Evolutionary conservation across 768 basidiomycete genomes (phyloP).

Genomic region (Auricularia auricula-judae): DNA sequence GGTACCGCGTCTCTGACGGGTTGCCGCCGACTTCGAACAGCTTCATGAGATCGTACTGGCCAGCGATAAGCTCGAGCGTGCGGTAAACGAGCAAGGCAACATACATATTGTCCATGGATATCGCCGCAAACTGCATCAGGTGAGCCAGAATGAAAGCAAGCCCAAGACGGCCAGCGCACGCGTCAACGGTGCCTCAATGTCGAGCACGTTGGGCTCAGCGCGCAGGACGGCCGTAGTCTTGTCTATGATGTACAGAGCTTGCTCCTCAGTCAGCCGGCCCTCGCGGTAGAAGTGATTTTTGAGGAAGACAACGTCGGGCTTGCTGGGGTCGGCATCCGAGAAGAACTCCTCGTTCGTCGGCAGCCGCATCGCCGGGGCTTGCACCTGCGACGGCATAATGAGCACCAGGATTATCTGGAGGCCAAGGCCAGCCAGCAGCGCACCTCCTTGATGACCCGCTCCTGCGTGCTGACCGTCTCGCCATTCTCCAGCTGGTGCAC

Average conservation of each 20-base stretch:
- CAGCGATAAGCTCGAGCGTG: slow-evolving; percentile 5
- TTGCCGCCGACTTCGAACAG: slow-evolving; percentile 89
- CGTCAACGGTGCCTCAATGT: slow-evolving; percentile 96
- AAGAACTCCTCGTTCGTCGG: slow-evolving; percentile 95
- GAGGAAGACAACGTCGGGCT: slow-evolving; percentile 91
- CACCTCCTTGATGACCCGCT: slow-evolving; percentile 94
- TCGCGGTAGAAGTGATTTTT: slow-evolving; percentile 99
- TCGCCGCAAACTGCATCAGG: slow-evolving; percentile 78
- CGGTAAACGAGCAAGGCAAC: slow-evolving; percentile 18
- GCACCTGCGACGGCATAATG: slow-evolving; percentile 46
- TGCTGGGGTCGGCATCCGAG: slow-evolving; percentile 68
- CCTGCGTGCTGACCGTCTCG: slow-evolving; percentile 80
- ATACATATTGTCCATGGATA: slow-evolving; percentile 98
- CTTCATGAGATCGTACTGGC: slow-evolving; percentile 88
- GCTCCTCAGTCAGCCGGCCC: slow-evolving; percentile 85
- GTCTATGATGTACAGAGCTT: slow-evolving; percentile 87
- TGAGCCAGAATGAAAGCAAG: not conserved
- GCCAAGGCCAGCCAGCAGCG: slow-evolving; percentile 14
- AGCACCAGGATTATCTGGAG: not conserved
- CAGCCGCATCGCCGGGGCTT: slow-evolving; percentile 90
- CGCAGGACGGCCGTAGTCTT: slow-evolving; percentile 77
- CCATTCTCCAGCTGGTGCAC: slow-evolving; percentile 92
- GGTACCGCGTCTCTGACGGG: slow-evolving; percentile 86
- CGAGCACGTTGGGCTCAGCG: slow-evolving; percentile 79
- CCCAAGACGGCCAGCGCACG: slow-evolving; percentile 37